A percentile compares a stretch with the other conserved stretches of the same genome.
These are phyloP conservation scores for Diaporthe citrichinensis DNA, from an alignment of 2,329 filamentous ascomycete species.

Conservation along the genomic window DNA sequence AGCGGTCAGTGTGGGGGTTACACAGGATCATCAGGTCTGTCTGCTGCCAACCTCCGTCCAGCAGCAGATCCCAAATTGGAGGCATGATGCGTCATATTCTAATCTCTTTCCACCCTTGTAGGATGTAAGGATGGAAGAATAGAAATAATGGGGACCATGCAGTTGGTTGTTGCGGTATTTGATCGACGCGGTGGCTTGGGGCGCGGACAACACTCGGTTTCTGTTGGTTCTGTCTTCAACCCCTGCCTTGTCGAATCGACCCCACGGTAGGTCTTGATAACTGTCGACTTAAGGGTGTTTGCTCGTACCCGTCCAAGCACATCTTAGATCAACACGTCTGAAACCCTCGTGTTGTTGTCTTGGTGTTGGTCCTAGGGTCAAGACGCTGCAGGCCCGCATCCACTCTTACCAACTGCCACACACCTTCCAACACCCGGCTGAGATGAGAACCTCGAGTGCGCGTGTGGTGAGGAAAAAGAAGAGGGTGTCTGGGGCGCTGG, in stretches of 20 bases:
- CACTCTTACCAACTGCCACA: not conserved
- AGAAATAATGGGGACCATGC: not conserved
- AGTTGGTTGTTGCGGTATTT: slow-evolving; percentile 2
- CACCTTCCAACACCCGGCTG: not conserved
- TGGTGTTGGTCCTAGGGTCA: not conserved
- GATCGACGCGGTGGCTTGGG: not conserved
- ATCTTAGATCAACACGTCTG: no score
- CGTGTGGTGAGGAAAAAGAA: not conserved
- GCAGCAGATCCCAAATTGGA: not conserved
- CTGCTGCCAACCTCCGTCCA: not conserved
- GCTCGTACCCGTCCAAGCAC: no score
- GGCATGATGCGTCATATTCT: not conserved
- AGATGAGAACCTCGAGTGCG: not conserved
- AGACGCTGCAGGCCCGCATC: not conserved
- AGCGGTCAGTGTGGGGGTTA: not conserved
- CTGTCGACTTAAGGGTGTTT: not conserved
- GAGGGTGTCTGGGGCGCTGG: not conserved
- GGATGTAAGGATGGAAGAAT: not conserved
- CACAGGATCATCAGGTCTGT: not conserved
- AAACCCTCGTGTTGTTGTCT: not conserved
- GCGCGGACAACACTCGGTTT: not conserved
- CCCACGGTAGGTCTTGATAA: not conserved
- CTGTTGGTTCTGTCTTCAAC: not conserved
- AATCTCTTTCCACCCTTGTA: not conserved
- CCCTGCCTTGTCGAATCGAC: not conserved